Conservation (phyloP, 371 early-diverging fungal genomes). For the Haplosporangium sp. region DNA sequence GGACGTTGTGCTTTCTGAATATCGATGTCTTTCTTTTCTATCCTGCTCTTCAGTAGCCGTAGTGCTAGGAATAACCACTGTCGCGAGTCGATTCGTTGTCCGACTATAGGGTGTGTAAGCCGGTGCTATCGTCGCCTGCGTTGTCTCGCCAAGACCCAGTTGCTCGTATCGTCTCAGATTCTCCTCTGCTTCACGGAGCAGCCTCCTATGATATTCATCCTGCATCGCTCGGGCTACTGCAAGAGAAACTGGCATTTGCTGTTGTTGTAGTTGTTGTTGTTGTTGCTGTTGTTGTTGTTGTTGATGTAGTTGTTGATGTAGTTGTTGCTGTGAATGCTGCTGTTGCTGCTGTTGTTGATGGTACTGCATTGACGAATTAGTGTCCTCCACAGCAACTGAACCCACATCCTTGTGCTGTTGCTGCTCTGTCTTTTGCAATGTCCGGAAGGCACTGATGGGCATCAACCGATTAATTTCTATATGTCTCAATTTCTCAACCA, state of each 20-base stretch:
- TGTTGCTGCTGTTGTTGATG: too few species aligned
- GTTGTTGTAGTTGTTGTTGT: neutral
- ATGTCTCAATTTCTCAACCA: slow-evolving; percentile 67
- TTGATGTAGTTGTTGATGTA: neutral
- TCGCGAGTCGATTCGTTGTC: slow-evolving; percentile 28
- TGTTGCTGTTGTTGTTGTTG: neutral
- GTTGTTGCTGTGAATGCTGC: neutral
- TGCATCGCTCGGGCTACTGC: slow-evolving; percentile 42
- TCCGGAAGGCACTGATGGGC: slow-evolving; percentile 48
- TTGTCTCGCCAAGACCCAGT: slow-evolving; percentile 57
- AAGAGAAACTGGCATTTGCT: slow-evolving; percentile 27
- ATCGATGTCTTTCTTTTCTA: slow-evolving; percentile 17
- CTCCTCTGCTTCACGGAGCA: slow-evolving; percentile 66
- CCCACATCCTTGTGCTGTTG: slow-evolving; percentile 11
- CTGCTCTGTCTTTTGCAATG: slow-evolving; percentile 29
- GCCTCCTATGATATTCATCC: slow-evolving; percentile 58
- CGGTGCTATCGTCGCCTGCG: slow-evolving; percentile 15
- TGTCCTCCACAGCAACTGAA: slow-evolving; percentile 3
- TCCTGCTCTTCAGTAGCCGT: slow-evolving; percentile 7
- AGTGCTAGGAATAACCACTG: neutral
- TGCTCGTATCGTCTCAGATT: slow-evolving; percentile 63
- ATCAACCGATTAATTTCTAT: slow-evolving; percentile 62
- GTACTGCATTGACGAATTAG: neutral
- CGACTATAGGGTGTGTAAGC: slow-evolving; percentile 42
- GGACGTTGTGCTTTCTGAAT: slow-evolving; percentile 6